Conservation (phyloP, 148 eudicot genomes). For the Rhododendron vialii region DNA sequence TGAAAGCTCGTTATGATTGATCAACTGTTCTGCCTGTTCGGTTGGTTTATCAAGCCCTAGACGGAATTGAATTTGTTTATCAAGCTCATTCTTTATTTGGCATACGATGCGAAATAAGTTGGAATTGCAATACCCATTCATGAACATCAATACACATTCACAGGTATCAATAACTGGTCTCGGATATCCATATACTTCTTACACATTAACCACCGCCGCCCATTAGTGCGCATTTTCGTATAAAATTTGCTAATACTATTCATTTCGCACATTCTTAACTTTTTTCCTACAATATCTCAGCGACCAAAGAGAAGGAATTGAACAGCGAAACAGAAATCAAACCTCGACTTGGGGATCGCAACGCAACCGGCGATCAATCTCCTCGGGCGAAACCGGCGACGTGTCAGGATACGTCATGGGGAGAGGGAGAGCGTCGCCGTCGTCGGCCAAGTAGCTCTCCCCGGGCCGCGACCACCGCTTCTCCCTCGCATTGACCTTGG, state of each 20-base stretch:
- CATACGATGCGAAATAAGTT: neutral
- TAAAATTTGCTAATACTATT: neutral
- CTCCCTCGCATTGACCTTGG: conserved; percentile 44
- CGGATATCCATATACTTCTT: neutral
- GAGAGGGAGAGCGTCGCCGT: conserved; percentile 69
- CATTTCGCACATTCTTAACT: neutral
- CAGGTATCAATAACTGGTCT: neutral
- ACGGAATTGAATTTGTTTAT: neutral
- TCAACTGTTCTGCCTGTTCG: neutral
- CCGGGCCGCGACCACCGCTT: conserved; percentile 61
- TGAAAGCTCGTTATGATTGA: neutral
- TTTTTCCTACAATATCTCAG: neutral
- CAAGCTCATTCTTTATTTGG: neutral
- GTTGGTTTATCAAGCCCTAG: neutral
- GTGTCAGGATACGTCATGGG: conserved; percentile 82
- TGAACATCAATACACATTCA: neutral
- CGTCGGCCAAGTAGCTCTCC: conserved; percentile 75
- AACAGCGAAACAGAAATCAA: neutral
- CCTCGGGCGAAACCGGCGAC: conserved; percentile 56
- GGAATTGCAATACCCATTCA: neutral
- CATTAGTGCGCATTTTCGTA: neutral
- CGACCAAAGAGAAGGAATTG: neutral
- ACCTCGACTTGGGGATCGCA: conserved; percentile 73
- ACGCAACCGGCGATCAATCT: conserved; percentile 54
- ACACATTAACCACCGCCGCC: neutral